Base-by-base conservation (phyloP, 805 yeast genomes). In the Teunomyces gatunensis region DNA sequence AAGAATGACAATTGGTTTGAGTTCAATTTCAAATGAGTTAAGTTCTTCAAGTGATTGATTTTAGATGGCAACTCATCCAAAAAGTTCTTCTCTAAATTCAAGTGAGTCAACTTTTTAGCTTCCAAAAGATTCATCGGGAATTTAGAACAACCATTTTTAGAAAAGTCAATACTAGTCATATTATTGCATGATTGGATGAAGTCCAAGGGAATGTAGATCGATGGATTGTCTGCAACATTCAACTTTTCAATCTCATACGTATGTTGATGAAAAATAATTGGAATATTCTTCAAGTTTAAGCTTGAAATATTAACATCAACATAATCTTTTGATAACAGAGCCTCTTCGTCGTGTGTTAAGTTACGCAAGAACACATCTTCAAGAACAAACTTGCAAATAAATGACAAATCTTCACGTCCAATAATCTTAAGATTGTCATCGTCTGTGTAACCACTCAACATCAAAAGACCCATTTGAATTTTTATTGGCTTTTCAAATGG, bases 201-300 rank as follows among this genome's bases (percentile, higher is more conserved):
- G 60, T 90, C 96, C 47, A 81, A 69, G 0, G 97, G 96, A 29
- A 91, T 71, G 49, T 83, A 81, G 45, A 92, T 84, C 13, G 95
- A 86, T 3, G 96, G 96, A 61, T 91, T 91, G 52, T 85, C 81
- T 2, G 95, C 86, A 6, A 89, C 89, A 64, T 91, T 92, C 51
- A 91, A 73, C 51, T 84, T 77, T 55, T 86, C 87, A 48, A 91
- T 89, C 52, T 88, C 92, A 47, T 84, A 79, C 0, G 96, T 87
- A 50, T 82, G 87, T 55, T 82, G 87, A 61, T 85, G 89, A 52
- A 91, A 80, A 25, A 86, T 77, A 46, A 89, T 85, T 0, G 97
- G 97, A 6, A 92, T 87, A 15, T 89, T 88, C 52, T 88, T 89
- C 47, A 91, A 71, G 55, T 86, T 84, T 71, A 86, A 77, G 47